Evolutionary conservation across 2,329 filamentous ascomycete genomes (phyloP).

Genomic region (Fusarium sp.): DNA sequence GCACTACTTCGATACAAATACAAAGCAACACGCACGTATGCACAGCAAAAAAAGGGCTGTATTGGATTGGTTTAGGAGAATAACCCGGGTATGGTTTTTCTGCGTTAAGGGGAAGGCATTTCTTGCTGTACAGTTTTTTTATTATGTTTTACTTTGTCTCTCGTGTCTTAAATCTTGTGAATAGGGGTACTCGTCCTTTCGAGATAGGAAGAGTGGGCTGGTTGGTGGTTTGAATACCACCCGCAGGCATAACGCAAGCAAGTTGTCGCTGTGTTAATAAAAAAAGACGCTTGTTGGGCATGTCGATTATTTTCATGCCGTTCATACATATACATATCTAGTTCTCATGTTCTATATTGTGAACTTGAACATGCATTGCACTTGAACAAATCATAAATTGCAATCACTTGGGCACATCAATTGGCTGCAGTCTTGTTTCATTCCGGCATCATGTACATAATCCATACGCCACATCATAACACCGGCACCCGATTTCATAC

Average conservation of each 20-base stretch:
- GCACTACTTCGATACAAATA: slow-evolving; percentile 15
- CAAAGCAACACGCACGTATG: slow-evolving; percentile 25
- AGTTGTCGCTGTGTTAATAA: slow-evolving; percentile 40
- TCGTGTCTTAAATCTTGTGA: slow-evolving; percentile 19
- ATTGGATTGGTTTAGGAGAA: slow-evolving; percentile 36
- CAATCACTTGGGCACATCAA: background rate
- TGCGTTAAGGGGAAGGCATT: slow-evolving; percentile 21
- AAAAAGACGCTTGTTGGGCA: slow-evolving; percentile 36
- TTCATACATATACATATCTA: slow-evolving; percentile 4
- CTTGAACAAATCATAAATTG: background rate
- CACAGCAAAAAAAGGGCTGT: slow-evolving; percentile 28
- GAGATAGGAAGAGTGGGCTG: slow-evolving; percentile 19
- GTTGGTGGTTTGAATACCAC: slow-evolving; percentile 13
- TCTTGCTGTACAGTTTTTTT: slow-evolving; percentile 5
- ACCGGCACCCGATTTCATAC: slow-evolving; percentile 39
- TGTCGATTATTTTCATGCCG: slow-evolving; percentile 37
- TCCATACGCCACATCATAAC: slow-evolving; percentile 48
- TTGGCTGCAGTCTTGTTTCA: slow-evolving; percentile 46
- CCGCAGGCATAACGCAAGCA: slow-evolving; percentile 11
- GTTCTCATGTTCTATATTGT: background rate
- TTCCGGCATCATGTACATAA: slow-evolving; percentile 51
- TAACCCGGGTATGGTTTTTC: slow-evolving; percentile 29
- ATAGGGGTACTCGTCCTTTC: slow-evolving; percentile 10
- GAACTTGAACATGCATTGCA: background rate
- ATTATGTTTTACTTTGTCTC: slow-evolving; percentile 7